phyloP scores from a whole-genome alignment of 805 yeast species.

The Monosporozyma aerobia region DNA sequence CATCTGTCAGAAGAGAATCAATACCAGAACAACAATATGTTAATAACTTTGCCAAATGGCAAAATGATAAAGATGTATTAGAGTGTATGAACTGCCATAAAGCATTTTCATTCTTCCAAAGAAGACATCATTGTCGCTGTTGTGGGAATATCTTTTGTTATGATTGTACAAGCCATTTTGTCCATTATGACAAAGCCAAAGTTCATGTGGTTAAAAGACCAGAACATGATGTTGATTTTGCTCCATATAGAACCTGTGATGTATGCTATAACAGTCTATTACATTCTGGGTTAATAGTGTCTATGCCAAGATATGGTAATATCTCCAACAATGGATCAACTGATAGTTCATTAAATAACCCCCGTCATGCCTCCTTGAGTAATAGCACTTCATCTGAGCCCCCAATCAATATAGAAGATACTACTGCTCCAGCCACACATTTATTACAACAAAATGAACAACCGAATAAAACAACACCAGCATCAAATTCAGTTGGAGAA shows the following conservation, averaged over 20 bases:
- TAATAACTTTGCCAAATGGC: conserved; percentile 24
- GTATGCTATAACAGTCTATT: conserved; percentile 31
- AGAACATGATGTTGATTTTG: conserved; percentile 6
- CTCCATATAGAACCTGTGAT: conserved; percentile 8
- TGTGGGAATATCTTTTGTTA: conserved; percentile 62
- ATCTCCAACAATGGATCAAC: neutral
- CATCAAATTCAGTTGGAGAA: neutral
- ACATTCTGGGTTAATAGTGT: conserved; percentile 8
- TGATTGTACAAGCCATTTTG: conserved; percentile 22
- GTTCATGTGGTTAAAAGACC: conserved; percentile 21
- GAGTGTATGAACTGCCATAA: conserved; percentile 41
- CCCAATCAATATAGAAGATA: conserved; percentile 1
- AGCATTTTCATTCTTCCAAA: conserved; percentile 40
- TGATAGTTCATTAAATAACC: neutral
- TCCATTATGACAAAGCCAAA: conserved; percentile 20
- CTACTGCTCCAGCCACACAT: neutral
- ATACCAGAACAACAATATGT: neutral
- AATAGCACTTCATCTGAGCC: neutral
- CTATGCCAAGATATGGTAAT: conserved; percentile 7
- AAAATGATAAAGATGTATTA: conserved; percentile 20
- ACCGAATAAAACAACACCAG: neutral
- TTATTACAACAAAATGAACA: neutral
- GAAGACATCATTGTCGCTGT: conserved; percentile 61
- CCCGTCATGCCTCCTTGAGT: neutral
- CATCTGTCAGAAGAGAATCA: neutral